phyloP scores from a whole-genome alignment of 2,329 filamentous ascomycete species.

The Hypoxylon sp. region DNA sequence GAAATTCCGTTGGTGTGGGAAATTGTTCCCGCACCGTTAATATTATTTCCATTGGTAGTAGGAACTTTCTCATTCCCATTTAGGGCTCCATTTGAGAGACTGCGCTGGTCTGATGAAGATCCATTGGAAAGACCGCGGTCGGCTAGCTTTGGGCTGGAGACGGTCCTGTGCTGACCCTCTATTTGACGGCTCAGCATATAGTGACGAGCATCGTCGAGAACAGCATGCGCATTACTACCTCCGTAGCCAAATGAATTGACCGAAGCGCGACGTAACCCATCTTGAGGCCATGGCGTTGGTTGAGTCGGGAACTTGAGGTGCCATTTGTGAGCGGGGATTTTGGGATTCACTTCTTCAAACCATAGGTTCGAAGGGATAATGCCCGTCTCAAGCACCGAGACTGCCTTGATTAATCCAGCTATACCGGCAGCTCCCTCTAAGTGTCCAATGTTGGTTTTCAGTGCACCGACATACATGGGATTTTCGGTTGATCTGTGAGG shows the following conservation, averaged over 20 bases:
- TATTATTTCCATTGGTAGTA: too few relatives aligned
- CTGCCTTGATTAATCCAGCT: constrained; percentile 39
- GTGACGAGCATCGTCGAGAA: constrained; percentile 37
- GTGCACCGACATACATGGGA: constrained; percentile 23
- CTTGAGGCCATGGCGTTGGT: constrained; percentile 29
- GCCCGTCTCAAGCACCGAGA: constrained; percentile 31
- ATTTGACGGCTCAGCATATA: too few relatives aligned
- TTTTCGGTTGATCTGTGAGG: not conserved
- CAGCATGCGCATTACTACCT: constrained; percentile 40
- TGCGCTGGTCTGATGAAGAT: too few relatives aligned
- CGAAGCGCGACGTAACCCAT: constrained; percentile 33
- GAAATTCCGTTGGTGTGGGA: too few relatives aligned
- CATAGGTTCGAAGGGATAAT: constrained; percentile 45
- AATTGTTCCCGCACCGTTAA: too few relatives aligned
- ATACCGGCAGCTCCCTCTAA: constrained; percentile 42
- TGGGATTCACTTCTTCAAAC: constrained; percentile 44
- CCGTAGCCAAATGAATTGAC: constrained; percentile 45
- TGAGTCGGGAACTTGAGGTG: constrained; percentile 1
- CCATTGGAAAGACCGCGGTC: too few relatives aligned
- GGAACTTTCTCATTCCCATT: too few relatives aligned
- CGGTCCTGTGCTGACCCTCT: too few relatives aligned
- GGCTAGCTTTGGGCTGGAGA: too few relatives aligned
- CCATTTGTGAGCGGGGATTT: constrained; percentile 19
- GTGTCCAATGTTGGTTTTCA: constrained; percentile 45
- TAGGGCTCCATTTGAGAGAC: too few relatives aligned